Evolutionary conservation across 805 yeast genomes (phyloP), one percentile per base, ranked within the genome.

Genomic region (Kluyveromyces dobzhanskii): DNA sequence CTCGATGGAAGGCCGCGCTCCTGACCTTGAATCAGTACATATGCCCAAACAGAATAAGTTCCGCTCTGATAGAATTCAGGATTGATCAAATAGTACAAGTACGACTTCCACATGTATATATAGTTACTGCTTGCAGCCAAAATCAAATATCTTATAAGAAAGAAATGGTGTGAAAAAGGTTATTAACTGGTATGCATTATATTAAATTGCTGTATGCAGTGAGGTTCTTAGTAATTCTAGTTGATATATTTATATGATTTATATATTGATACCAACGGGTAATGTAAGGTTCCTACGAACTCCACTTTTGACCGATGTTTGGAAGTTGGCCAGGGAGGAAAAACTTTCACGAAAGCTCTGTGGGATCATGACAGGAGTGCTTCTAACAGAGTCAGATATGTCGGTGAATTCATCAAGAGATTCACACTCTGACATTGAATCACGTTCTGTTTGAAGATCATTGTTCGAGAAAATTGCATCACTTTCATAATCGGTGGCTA

Each of bases 261-360:
- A 32, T 36, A 57, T 47, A 23, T 47, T 54, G 24, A 57, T 42
- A n/a, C 59, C 55, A 9, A 56, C 46, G 4, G 63, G 63, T 13
- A 57, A 38, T 3, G 62, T 58, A 24, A 57, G 42, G 1, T 61
- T 53, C 37, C 63, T 49, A 25, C 41, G 49, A 3, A 58, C 53
- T 7, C 44, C 32, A 8, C 36, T 32, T 13, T 40, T 30, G n/a
- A 39, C 13, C 16, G 41, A 28, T 7, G 25, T 14, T 12, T 36
- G 42, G 25, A 42, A 26, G 13, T 38, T 33, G 3, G 49, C 43
- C 6, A 53, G 35, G 2, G 56, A 49, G n/a, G 53, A 30, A 14
- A 48, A 27, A 39, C 56, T 52, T 3, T 21, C 21, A 5, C 30
- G 10, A 5, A 46, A 24, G 12, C 27, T 37, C 33, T 16, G 37